phyloP scores from a whole-genome alignment of 257 asterid genomes.

The Solanum paucissectum region DNA sequence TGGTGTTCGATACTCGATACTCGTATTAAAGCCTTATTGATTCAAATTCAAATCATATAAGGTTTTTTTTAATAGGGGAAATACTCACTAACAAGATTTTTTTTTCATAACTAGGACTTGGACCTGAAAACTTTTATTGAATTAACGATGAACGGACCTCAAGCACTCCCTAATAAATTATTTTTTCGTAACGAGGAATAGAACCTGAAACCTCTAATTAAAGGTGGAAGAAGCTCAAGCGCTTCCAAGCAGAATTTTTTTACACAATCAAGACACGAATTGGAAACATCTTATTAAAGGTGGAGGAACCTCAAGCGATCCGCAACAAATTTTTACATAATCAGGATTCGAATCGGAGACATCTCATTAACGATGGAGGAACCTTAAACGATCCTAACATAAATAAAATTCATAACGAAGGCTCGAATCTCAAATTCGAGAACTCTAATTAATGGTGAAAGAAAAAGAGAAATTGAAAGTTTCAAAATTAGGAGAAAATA shows the following conservation, averaged over 20 bases:
- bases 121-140: rapidly evolving
- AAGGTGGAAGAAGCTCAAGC: not conserved
- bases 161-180: not conserved
- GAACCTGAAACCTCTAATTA: not conserved
- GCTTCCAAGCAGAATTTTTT: not conserved
- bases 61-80: not conserved
- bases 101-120: not conserved
- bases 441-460: not conserved
- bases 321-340: not conserved
- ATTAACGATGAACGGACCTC: not conserved
- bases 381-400: no score
- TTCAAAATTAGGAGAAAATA: not conserved
- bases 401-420: not conserved
- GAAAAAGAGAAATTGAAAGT: not conserved
- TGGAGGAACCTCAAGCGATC: not conserved
- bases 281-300: not conserved
- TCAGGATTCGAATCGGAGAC: not conserved
- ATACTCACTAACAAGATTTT: not conserved
- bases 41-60: not conserved
- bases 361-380: no score
- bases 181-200: not conserved
- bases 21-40: rapidly evolving
- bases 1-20: not conserved
- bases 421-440: not conserved
- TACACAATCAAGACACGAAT: not conserved